phyloP scores from a whole-genome alignment of 1,284 basidiomycete genomes.

The Hypsizygus ulmarius region DNA sequence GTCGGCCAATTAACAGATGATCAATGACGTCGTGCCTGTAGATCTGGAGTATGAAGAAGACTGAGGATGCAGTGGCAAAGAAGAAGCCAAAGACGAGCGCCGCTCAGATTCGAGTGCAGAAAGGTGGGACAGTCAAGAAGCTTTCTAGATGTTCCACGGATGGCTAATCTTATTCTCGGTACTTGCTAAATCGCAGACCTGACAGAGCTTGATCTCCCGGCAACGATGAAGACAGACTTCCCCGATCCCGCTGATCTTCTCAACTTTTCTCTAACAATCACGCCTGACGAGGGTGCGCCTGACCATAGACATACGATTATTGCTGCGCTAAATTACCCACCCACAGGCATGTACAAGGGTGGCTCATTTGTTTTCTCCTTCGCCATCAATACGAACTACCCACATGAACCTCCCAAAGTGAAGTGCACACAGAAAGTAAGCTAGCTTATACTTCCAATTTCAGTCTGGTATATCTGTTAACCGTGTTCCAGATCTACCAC shows the following conservation, averaged over 20 bases:
- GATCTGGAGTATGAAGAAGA: constrained; percentile 99
- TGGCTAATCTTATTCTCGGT: background rate
- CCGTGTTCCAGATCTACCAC: constrained; percentile 83
- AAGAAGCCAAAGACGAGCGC: constrained; percentile 97
- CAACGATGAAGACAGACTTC: constrained; percentile 95
- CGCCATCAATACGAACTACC: constrained; percentile 96
- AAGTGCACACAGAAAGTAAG: constrained; percentile 92
- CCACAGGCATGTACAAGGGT: constrained; percentile 94
- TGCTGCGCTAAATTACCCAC: constrained; percentile 10
- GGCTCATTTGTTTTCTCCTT: constrained; percentile 94
- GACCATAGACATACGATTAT: background rate
- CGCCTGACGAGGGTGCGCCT: constrained; percentile 88
- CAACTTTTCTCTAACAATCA: constrained; percentile 94
- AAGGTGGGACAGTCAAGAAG: constrained; percentile 57
- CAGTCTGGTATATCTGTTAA: background rate
- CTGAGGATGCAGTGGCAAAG: constrained; percentile 90
- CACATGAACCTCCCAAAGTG: constrained; percentile 98
- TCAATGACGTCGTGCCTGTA: constrained; percentile 30
- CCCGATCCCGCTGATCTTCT: constrained; percentile 91
- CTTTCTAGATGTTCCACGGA: background rate
- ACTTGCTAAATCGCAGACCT: constrained; percentile 60
- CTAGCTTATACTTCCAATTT: constrained; percentile 9
- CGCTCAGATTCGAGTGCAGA: constrained; percentile 97
- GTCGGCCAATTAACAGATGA: background rate
- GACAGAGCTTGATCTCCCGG: constrained; percentile 94